Evolutionary conservation across 2,329 filamentous ascomycete genomes (phyloP), one percentile per base, ranked within the genome.

Genomic region (Aspergillus puulaauensis): DNA sequence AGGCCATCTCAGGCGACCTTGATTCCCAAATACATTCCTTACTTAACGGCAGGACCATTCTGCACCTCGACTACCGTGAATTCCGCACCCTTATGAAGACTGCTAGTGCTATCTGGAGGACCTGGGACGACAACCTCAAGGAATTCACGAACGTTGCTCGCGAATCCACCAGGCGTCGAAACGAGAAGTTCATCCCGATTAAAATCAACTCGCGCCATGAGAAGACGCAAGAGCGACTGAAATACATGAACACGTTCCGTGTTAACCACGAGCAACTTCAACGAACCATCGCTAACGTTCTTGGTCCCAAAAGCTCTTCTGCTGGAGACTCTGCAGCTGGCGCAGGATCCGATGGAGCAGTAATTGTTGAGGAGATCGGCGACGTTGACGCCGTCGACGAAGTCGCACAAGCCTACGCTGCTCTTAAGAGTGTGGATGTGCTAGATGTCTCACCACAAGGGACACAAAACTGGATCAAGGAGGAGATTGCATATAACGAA

Each of bases 181-280:
- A 96, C 69, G 96, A 98, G 75, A 96, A 96, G 73, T 99, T 99
- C 74, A 97, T 99, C 63, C 93, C 93, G 4, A 98, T 99, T 80
- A 98, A 98, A 79, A 93, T 99, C 73, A 85, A 83, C 63, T 90
- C 92, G 60, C 89, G 90, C 67, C 95, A 99, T 72, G 88, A 86
- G 40, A 90, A 93, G 73, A 90, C 95, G 24, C 92, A 98, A 75
- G 89, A 95, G 61, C 87, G 95, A 44, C 82, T 99, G 65, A 92
- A 90, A 69, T 99, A 99, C 73, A 92, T 99, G 63, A 86, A 87
- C 68, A 96, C 90, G 19, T 99, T 99, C 80, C 87, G 95, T 24
- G 90, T 93, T 68, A 97, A 98, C 70, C 95, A 99, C 73, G 95
- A 99, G 76, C 95, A 99, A 76, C 85, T 99, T 48, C 93, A 97